Base-by-base conservation (phyloP, 2,329 filamentous ascomycete genomes). In the Juglanconis oblonga region DNA sequence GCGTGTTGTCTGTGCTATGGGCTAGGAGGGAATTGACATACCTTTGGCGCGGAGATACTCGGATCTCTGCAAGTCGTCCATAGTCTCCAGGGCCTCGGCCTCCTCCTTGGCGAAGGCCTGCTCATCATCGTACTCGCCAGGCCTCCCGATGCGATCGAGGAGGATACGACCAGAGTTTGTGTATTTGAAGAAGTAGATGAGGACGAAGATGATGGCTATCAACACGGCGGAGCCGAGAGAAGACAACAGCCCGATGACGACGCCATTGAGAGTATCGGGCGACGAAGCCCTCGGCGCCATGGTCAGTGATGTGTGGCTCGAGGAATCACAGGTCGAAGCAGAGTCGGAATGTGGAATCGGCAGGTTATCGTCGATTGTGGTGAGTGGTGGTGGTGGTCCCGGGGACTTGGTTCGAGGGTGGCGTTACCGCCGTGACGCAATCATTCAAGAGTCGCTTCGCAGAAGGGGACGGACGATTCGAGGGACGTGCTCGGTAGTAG, bases 81-180 rank as follows among this genome's bases (percentile, higher is more conserved):
- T 99, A 60, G 85, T 84, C 79, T 96, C 94, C 73, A 99, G 78
- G 61, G 95, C 95, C 75, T 97, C 92, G 40, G 91, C 92, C 84
- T 99, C 95, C 74, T 98, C 95, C 71, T 91, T 87, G 65, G 88
- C 83, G 78, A 97, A 97, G 10, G 92, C 91, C 77, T 98, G 94
- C 74, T 98, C 95, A 76, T 99, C 95, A 73, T 99, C 95, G 74
- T 92, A 99, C 77, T 98, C 95, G 68, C 95, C 95, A 0, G 95
- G 95, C 62, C 94, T 84, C 50, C 92, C 92, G 73, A 99, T 89
- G 65, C 94, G 88, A 77, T 99, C 95, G 67, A 99, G 84, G 64
- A 98, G 86, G 71, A 99, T 97, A 67, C 94, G 87, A 48, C 94
- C 94, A 54, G 89, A 89, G 57, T 83, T 86, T 42, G 94, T 97